phyloP scores from a whole-genome alignment of 495 filamentous ascomycete species.

The Neurospora discreta region DNA sequence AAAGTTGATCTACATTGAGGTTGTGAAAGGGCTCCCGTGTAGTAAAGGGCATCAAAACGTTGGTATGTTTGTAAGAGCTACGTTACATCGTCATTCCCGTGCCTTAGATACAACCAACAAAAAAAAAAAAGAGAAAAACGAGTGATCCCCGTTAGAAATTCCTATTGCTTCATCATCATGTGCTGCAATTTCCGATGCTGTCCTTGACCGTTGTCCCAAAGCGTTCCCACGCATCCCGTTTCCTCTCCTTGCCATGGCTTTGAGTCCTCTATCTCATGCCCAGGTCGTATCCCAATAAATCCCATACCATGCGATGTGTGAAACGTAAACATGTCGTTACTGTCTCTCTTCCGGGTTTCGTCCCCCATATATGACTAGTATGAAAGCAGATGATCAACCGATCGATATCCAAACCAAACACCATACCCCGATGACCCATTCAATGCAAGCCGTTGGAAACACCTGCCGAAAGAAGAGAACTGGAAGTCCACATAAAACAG shows the following conservation, averaged over 20 bases:
- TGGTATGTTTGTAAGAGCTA: neutral
- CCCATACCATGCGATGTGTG: neutral
- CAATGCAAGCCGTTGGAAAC: neutral
- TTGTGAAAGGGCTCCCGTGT: neutral
- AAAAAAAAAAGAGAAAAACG: neutral
- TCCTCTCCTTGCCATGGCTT: neutral
- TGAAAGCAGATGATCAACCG: conserved; percentile 2
- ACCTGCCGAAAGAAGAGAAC: neutral
- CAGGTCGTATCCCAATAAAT: neutral
- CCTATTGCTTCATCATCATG: neutral
- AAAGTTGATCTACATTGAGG: neutral
- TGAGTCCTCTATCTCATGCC: neutral
- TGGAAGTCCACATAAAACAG: neutral
- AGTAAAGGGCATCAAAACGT: neutral
- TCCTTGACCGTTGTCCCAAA: neutral
- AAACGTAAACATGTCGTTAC: conserved; percentile 14
- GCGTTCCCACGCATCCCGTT: neutral
- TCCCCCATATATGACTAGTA: conserved; percentile 12
- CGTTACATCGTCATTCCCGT: neutral
- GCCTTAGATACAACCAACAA: neutral
- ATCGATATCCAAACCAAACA: neutral
- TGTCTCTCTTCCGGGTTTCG: conserved; percentile 14
- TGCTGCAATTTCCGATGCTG: neutral
- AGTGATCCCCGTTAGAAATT: neutral
- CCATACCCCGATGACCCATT: neutral